Evolutionary conservation across 2,329 filamentous ascomycete genomes (phyloP).

Genomic region (Colletotrichum euphorbiae): DNA sequence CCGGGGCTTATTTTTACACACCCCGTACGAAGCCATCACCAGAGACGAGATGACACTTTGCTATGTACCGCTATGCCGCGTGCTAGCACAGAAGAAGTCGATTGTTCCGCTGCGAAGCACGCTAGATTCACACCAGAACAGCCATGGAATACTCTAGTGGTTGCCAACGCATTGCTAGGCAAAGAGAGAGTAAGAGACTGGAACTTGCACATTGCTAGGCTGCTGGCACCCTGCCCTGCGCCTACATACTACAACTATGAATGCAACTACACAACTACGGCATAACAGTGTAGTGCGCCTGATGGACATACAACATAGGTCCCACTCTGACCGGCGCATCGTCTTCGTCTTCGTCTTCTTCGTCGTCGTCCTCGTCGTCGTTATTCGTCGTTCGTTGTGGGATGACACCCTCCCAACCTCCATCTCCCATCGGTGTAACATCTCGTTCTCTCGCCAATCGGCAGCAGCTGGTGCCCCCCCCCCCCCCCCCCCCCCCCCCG

Average conservation of each 20-base stretch:
- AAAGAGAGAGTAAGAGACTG: no score
- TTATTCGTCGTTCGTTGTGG: not conserved
- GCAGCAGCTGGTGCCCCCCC: conserved; percentile 18
- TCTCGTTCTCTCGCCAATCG: conserved; percentile 39
- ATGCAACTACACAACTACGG: not conserved
- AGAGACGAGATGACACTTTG: conserved; percentile 11
- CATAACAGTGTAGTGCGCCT: not conserved
- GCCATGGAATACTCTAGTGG: conserved; percentile 29
- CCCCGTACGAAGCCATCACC: conserved; percentile 24
- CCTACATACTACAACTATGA: not conserved
- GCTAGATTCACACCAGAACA: conserved; percentile 40
- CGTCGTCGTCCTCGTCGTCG: not conserved
- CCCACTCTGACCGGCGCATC: not conserved
- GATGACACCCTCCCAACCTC: conserved; percentile 20
- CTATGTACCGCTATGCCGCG: conserved; percentile 26
- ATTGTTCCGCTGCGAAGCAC: conserved; percentile 33
- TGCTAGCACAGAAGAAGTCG: conserved; percentile 32
- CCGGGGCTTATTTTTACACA: not conserved
- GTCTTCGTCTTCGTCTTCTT: not conserved
- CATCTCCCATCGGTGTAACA: conserved; percentile 36
- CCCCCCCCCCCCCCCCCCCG: not conserved
- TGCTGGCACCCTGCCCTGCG: conserved; percentile 8
- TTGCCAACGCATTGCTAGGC: conserved; percentile 18
- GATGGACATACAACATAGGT: not conserved
- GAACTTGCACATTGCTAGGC: conserved; percentile 18